Percentiles rank a stretch among this genome's conserved stretches.
Conservation (phyloP, 768 basidiomycete species). For the Ephemerocybe angulata region DNA sequence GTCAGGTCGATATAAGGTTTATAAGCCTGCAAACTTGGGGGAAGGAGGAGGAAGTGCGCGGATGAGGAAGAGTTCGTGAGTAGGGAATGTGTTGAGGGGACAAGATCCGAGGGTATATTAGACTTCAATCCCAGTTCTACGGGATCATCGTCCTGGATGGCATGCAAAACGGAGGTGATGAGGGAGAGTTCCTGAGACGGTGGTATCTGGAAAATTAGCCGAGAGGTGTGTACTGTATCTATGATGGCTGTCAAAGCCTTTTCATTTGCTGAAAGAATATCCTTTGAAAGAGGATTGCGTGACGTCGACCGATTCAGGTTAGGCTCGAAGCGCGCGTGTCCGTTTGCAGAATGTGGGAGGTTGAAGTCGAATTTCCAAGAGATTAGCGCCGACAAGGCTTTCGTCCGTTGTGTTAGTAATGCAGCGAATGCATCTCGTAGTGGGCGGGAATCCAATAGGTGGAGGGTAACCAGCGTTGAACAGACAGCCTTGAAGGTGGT, state of each 20-base stretch:
- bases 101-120: constrained; percentile 47
- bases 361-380: constrained; percentile 7
- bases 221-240: constrained; percentile 54
- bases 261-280: constrained; percentile 53
- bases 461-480: constrained; percentile 75
- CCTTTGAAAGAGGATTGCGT: constrained; percentile 35
- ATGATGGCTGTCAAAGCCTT: constrained; percentile 52
- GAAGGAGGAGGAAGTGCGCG: constrained; percentile 75
- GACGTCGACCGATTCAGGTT: not conserved
- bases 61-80: constrained; percentile 77
- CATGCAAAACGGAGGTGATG: constrained; percentile 52
- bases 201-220: constrained; percentile 51
- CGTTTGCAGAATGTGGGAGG: not conserved
- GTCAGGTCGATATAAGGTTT: constrained; percentile 80
- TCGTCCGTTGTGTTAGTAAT: constrained; percentile 68
- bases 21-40: constrained; percentile 66
- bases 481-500: constrained; percentile 54
- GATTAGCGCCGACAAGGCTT: constrained; percentile 35
- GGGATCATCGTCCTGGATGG: constrained; percentile 53
- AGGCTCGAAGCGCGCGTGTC: not conserved
- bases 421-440: constrained; percentile 67
- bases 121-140: constrained; percentile 15
- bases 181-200: constrained; percentile 27
- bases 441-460: constrained; percentile 86
- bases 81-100: constrained; percentile 63